Percentiles rank a stretch among this genome's conserved stretches.
Conservation (phyloP, 2,329 filamentous ascomycete genomes). For the Colletotrichum sp. region DNA sequence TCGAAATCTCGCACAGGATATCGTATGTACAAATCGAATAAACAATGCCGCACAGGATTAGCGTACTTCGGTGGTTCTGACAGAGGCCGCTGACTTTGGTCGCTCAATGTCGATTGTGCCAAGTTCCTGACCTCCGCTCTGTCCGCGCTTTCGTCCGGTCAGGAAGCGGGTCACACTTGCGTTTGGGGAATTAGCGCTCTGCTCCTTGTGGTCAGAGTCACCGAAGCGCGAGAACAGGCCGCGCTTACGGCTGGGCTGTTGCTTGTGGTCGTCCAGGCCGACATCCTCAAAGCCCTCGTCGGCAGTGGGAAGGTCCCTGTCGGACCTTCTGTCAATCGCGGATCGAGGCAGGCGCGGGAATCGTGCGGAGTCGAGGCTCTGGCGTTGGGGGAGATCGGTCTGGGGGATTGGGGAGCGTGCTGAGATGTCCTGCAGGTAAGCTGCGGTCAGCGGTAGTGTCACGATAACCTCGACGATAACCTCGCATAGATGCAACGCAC, state of each 20-base stretch:
- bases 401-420: conserved; percentile 78
- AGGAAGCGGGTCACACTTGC: conserved; percentile 62
- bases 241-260: conserved; percentile 53
- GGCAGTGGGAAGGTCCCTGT: conserved; percentile 66
- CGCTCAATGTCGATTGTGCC: conserved; percentile 69
- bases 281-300: conserved; percentile 90
- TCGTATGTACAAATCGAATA: background rate
- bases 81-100: conserved; percentile 30
- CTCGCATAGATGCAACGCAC: conserved; percentile 58
- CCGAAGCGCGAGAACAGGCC: conserved; percentile 84
- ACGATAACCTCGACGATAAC: background rate
- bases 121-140: conserved; percentile 75
- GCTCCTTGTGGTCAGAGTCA: conserved; percentile 52
- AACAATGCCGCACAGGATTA: background rate
- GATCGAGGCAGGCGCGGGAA: conserved; percentile 67
- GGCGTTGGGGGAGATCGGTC: conserved; percentile 67
- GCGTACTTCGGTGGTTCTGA: conserved; percentile 25
- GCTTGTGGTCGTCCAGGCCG: conserved; percentile 77
- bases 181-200: conserved; percentile 34
- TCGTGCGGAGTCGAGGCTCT: conserved; percentile 80
- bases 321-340: conserved; percentile 60
- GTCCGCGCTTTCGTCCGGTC: conserved; percentile 73
- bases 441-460: background rate
- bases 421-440: conserved; percentile 75
- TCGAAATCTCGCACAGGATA: background rate